These are phyloP conservation scores for Ustulina deusta DNA, from an alignment of 2,329 filamentous ascomycete genomes.

Conservation along the genomic window DNA sequence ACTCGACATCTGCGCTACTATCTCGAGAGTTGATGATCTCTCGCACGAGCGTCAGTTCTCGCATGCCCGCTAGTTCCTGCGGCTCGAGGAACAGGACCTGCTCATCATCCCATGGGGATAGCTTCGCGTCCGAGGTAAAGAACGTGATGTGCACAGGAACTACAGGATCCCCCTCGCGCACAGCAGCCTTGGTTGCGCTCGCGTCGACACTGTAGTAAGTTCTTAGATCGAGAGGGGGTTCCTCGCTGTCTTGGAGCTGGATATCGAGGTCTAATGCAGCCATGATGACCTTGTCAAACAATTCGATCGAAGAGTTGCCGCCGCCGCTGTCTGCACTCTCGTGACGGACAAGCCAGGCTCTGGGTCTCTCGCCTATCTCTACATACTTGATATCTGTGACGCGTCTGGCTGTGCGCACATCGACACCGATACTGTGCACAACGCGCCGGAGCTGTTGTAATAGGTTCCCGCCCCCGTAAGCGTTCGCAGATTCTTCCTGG, in stretches of 20 bases:
- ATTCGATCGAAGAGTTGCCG: constrained; percentile 11
- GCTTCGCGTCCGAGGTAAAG: constrained; percentile 21
- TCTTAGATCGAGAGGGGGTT: not conserved
- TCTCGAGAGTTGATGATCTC: constrained; percentile 11
- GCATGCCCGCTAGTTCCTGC: constrained; percentile 9
- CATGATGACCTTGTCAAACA: constrained; percentile 33
- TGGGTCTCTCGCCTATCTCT: not conserved
- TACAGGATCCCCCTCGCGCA: not conserved
- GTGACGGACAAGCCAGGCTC: constrained; percentile 27
- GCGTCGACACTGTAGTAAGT: constrained; percentile 9
- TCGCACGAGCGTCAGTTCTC: constrained; percentile 30
- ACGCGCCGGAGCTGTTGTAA: constrained; percentile 25
- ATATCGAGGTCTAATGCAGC: constrained; percentile 18
- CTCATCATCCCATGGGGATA: constrained; percentile 20
- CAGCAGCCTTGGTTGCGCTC: not conserved
- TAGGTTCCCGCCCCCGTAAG: constrained; percentile 40
- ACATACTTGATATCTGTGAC: constrained; percentile 19
- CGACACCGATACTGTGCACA: constrained; percentile 10
- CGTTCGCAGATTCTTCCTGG: constrained; percentile 41
- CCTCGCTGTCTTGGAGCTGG: constrained; percentile 15
- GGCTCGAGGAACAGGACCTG: constrained; percentile 27
- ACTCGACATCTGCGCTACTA: constrained; percentile 2
- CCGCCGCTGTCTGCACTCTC: not conserved
- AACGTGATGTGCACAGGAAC: constrained; percentile 27
- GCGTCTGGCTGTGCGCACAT: constrained; percentile 28